Conservation (phyloP, 2,329 filamentous ascomycete species). For the Pestalotiopsis fici region DNA sequence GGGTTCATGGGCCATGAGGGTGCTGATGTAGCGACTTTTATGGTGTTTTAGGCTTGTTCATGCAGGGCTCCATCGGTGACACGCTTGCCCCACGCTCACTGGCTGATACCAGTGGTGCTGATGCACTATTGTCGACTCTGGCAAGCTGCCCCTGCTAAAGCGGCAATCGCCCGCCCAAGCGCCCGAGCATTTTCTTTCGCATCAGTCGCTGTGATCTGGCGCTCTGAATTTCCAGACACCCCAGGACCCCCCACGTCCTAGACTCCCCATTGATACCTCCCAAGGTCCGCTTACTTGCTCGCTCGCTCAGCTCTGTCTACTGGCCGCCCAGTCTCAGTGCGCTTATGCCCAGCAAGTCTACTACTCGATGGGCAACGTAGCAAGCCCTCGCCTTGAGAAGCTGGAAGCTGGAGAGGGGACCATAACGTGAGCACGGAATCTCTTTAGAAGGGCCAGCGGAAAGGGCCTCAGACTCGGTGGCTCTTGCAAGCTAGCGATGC, state of each 20-base stretch:
- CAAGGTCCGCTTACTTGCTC: neutral
- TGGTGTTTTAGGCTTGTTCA: constrained; percentile 8
- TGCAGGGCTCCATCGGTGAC: constrained; percentile 10
- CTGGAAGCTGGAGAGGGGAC: too few relatives aligned
- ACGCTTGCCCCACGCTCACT: constrained; percentile 5
- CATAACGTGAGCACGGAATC: too few relatives aligned
- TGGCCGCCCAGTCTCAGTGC: too few relatives aligned
- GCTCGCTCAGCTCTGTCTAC: neutral
- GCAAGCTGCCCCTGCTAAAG: constrained; percentile 3
- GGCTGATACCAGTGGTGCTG: constrained; percentile 7
- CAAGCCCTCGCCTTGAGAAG: too few relatives aligned
- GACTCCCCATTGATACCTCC: neutral
- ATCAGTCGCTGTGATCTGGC: neutral
- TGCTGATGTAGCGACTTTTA: constrained; percentile 6
- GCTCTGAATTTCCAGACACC: neutral
- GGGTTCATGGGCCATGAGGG: constrained; percentile 7
- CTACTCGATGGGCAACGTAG: too few relatives aligned
- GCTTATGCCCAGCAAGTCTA: too few relatives aligned
- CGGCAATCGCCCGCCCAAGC: neutral
- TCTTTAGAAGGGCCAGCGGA: too few relatives aligned
- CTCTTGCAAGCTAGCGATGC: too few relatives aligned
- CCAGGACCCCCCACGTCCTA: neutral
- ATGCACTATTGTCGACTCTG: constrained; percentile 1
- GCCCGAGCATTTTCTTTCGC: neutral
- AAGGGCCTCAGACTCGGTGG: too few relatives aligned